Percentiles rank a stretch among this genome's conserved stretches.
Evolutionary conservation across 306 rosid genomes (phyloP).

Genomic region (Inga leiocalycina): DNA sequence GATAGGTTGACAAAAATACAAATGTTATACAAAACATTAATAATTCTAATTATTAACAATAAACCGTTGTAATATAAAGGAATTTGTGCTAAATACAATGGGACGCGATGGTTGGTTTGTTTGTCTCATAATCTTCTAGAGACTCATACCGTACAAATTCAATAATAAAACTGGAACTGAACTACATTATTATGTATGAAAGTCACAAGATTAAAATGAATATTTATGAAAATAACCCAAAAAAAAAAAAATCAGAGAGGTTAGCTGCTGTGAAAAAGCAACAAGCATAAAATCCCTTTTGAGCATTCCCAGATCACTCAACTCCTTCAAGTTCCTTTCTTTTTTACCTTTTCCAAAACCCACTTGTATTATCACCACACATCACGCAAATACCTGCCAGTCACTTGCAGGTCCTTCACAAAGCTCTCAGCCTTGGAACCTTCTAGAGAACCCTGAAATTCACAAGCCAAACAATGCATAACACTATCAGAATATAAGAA

Average conservation of each 20-base stretch:
- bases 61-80: not conserved
- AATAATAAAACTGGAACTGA: slow-evolving; percentile 36
- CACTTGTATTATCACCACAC: slow-evolving; percentile 74
- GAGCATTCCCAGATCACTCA: slow-evolving; percentile 23
- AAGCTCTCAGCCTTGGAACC: slow-evolving; percentile 89
- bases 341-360: not conserved
- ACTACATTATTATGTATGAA: slow-evolving; percentile 26
- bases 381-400: slow-evolving; percentile 90
- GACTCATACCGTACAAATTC: slow-evolving; percentile 40
- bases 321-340: slow-evolving; percentile 32
- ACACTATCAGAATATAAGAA: too few relatives aligned
- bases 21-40: not conserved
- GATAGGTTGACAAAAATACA: not conserved
- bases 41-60: not conserved
- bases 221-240: slow-evolving; percentile 29
- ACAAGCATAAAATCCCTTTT: slow-evolving; percentile 28
- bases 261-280: slow-evolving; percentile 26
- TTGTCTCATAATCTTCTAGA: slow-evolving; percentile 35
- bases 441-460: slow-evolving; percentile 82
- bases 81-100: slow-evolving; percentile 19
- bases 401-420: slow-evolving; percentile 89
- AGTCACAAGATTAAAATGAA: slow-evolving; percentile 61
- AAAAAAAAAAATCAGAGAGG: slow-evolving; percentile 49
- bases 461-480: not conserved
- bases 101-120: slow-evolving; percentile 15